Conservation (phyloP, 2,329 filamentous ascomycete species). For the Exophiala sp. region DNA sequence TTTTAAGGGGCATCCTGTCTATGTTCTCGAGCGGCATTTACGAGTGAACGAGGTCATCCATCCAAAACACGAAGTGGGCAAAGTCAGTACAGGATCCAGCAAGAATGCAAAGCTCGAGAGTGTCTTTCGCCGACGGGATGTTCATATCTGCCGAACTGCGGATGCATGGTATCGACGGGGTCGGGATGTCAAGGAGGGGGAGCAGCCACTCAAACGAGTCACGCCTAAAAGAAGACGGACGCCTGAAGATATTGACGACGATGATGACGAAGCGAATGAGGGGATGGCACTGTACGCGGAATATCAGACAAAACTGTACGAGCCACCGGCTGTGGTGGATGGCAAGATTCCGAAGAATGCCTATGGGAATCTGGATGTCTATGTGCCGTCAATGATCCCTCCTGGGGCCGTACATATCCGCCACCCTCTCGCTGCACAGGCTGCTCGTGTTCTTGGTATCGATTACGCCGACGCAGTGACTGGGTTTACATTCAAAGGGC, state of each 20-base stretch:
- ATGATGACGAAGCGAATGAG: slow-evolving; percentile 43
- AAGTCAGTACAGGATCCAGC: slow-evolving; percentile 59
- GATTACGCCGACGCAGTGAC: slow-evolving; percentile 87
- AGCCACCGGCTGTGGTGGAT: slow-evolving; percentile 66
- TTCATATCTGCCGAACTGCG: slow-evolving; percentile 67
- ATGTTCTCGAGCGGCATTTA: slow-evolving; percentile 78
- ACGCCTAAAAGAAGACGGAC: slow-evolving; percentile 41
- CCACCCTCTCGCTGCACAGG: slow-evolving; percentile 51
- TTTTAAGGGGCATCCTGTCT: slow-evolving; percentile 79
- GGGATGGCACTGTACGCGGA: slow-evolving; percentile 56
- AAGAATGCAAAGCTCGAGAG: slow-evolving; percentile 59
- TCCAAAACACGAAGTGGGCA: slow-evolving; percentile 67
- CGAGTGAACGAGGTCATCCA: slow-evolving; percentile 75
- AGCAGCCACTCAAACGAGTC: slow-evolving; percentile 75
- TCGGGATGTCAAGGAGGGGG: slow-evolving; percentile 67
- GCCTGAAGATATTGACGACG: slow-evolving; percentile 35
- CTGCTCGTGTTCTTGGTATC: slow-evolving; percentile 61
- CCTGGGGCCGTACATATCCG: slow-evolving; percentile 53
- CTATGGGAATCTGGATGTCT: slow-evolving; percentile 59
- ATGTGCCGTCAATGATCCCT: slow-evolving; percentile 59
- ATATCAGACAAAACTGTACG: slow-evolving; percentile 63
- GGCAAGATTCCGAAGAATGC: slow-evolving; percentile 62
- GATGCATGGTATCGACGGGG: slow-evolving; percentile 91
- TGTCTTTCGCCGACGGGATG: slow-evolving; percentile 76
- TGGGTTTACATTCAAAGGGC: slow-evolving; percentile 80